Evolutionary conservation across 176 grass and related monocot genomes (phyloP), one percentile per base, ranked within the genome.

Genomic region (Oryza brachyantha): DNA sequence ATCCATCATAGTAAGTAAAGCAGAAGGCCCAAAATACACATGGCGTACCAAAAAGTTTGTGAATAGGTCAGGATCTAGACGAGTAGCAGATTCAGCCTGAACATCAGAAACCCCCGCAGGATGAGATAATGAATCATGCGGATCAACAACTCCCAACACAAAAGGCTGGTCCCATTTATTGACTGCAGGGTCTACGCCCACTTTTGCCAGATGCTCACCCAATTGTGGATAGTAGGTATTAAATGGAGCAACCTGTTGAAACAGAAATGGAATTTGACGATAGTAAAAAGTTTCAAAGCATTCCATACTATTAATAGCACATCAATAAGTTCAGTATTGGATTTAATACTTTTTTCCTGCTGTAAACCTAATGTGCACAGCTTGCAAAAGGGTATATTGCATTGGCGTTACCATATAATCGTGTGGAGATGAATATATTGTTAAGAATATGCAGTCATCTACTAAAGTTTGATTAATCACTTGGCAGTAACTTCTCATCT

Each of bases 111-210:
- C 81, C 60, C 96, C 96, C 40, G 86, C 92, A 69, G 96, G 92
- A 79, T 99, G 96, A 31, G 92, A 95, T 74, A 99, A 83, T 79
- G 96, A 84, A 83, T 99, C 92, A 2, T 99, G 96, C 3, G 92
- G 96, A 85, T 99, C 92, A 80, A 99, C 79, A 61, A 91, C 88
- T 68, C 96, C 96, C 81, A 99, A 66, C 54, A 95, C 88, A 94
- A 91, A 89, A 59, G 90, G 90, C 68, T 93, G 88, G 68, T 99
- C 88, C 96, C 96, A 99, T 83, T 88, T 99, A 58, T 99, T 99
- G 84, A 88, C 36, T 75, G 81, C 50, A 12, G 84, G 74, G 67
- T 99, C 86, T 21, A 99, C 82, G 80, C 90, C 92, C 68, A 88
- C 90, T 93, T 99, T 90, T 7, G 17, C 43, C 82, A 99, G 29